Conservation (phyloP, 352 stramenopile species). For the Globisporangium takayamanum region DNA sequence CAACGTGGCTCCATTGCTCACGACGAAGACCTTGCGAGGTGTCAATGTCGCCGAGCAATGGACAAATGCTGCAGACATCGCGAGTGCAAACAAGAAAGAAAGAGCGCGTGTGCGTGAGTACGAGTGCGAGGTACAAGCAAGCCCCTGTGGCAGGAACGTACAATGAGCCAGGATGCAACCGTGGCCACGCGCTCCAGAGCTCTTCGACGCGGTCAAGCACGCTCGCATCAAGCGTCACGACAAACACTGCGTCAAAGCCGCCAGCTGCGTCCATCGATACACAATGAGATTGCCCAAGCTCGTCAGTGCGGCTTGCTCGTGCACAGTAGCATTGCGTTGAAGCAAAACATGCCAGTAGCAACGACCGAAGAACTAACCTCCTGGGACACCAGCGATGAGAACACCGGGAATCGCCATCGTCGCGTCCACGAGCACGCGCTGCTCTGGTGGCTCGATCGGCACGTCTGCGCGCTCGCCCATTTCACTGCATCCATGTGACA, state of each 20-base stretch:
- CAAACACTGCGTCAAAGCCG: constrained; percentile 95
- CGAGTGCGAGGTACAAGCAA: neutral
- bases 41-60: constrained; percentile 51
- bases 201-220: constrained; percentile 55
- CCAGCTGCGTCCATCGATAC: constrained; percentile 52
- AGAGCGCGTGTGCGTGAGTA: neutral
- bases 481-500: constrained; percentile 20
- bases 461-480: constrained; percentile 90
- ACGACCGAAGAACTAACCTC: constrained; percentile 30
- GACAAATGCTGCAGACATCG: constrained; percentile 42
- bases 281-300: neutral
- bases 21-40: constrained; percentile 2
- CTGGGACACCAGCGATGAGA: constrained; percentile 91
- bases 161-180: constrained; percentile 19
- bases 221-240: constrained; percentile 66
- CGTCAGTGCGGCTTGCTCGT: neutral
- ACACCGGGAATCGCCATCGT: constrained; percentile 92
- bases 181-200: constrained; percentile 70
- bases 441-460: constrained; percentile 89
- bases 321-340: neutral
- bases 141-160: constrained; percentile 31
- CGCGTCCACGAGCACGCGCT: constrained; percentile 91
- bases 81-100: neutral
- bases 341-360: neutral
- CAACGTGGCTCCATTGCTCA: neutral